Conservation (phyloP, 2,329 filamentous ascomycete species). For the Xylariales sp. region DNA sequence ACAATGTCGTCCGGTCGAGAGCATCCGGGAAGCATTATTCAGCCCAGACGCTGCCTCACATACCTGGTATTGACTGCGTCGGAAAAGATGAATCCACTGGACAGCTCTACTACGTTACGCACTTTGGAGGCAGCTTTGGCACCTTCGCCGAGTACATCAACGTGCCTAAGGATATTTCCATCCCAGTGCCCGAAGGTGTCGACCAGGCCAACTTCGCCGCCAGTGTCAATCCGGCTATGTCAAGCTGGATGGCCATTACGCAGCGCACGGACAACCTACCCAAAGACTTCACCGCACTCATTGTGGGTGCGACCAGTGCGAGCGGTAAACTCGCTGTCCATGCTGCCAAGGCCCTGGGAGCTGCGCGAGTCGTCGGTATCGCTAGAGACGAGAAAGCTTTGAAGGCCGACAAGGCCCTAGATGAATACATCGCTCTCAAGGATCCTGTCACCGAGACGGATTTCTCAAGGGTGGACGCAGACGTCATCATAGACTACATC, state of each 20-base stretch:
- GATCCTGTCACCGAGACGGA: constrained; percentile 37
- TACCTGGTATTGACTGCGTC: constrained; percentile 49
- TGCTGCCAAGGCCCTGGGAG: constrained; percentile 43
- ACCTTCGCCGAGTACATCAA: constrained; percentile 45
- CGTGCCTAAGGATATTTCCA: constrained; percentile 28
- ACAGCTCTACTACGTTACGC: constrained; percentile 45
- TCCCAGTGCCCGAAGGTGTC: constrained; percentile 37
- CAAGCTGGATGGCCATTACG: constrained; percentile 53
- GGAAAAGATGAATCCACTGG: constrained; percentile 40
- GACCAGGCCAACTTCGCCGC: constrained; percentile 48
- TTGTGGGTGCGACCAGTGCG: constrained; percentile 49
- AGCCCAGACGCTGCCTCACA: constrained; percentile 42
- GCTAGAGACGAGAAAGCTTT: constrained; percentile 42
- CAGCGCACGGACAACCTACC: constrained; percentile 36
- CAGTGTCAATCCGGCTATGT: constrained; percentile 50
- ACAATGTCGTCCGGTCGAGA: constrained; percentile 48
- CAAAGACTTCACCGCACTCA: constrained; percentile 40
- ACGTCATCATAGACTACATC: constrained; percentile 54
- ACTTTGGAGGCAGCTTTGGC: constrained; percentile 32
- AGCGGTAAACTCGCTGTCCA: constrained; percentile 47
- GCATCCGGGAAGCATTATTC: constrained; percentile 53
- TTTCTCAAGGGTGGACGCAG: constrained; percentile 40
- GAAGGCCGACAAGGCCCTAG: constrained; percentile 35
- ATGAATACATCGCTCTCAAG: constrained; percentile 40
- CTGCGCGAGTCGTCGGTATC: constrained; percentile 44